Evolutionary conservation across 306 rosid genomes (phyloP), one percentile per base, ranked within the genome.

Genomic region (Abrus precatorius): DNA sequence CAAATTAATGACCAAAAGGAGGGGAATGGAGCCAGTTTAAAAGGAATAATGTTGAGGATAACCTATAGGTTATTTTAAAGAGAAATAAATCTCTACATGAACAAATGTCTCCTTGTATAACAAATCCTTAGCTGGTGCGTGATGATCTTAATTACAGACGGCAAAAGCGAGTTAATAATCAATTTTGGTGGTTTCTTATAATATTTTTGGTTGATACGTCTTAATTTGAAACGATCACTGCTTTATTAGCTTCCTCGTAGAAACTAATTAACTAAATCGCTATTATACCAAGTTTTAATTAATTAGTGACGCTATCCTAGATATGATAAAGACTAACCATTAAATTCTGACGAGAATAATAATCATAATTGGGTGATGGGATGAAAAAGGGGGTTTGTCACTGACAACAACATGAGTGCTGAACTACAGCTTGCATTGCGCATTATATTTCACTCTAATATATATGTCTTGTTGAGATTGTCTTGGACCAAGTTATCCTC

Each of bases 341-440:
- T 65, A 47, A 44, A 65, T 53, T 28, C 50, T 32, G 5, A 62
- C 11, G 49, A 82, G 43, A 75, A 38, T 74, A 49, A 77, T 50
- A 29, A 71, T 48, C 45, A 30, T 54, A 55, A 53, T 82, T 76
- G 71, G 82, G 47, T 64, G 80, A 79, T 69, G 80, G 85, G 82
- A 77, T 69, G 60, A 47, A 79, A 61, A 84, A 45, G 6, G 44
- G 63, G 38, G 12, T 74, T 82, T 62, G 76, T 81, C 88, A 74
- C 61, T 86, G 92, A 91, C 87, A 88, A 86, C 86, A 87, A 88
- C 89, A 72, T 67, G 84, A 91, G 85, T 91, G 87, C 83, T 84
- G 73, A 74, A 80, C 30, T 80, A 56, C 74, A 77, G 70, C 85
- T 74, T 68, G 75, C 66, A 38, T 34, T 84, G 38, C 36, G 62